Base-by-base conservation (phyloP, 768 basidiomycete species). In the Cystofilobasidium ferigula region DNA sequence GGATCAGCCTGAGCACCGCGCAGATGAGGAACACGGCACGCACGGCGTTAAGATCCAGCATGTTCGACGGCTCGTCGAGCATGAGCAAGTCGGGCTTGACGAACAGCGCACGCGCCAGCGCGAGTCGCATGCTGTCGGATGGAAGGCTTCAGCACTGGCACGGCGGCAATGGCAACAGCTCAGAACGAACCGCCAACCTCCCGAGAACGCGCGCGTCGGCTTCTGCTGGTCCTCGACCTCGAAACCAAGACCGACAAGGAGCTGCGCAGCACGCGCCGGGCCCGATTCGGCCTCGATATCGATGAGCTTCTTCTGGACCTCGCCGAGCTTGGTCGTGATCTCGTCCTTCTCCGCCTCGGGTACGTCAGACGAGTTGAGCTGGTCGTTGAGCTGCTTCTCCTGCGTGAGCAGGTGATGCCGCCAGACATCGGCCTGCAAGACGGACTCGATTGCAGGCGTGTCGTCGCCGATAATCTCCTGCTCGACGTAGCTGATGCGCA, bases 351-450 rank as follows among this genome's bases (percentile, higher is more conserved):
- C 74, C 9, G 64, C 66, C 24, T 72, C 69, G 58, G 72, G 43
- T 18, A 63, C 36, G 22, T 36, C 38, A 4, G 61, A 16, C 24
- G 60, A 62, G 45, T 82, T 76, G 2, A 98, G 81, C 69, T 83
- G 82, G 0, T 81, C 81, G 71, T 93, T 92, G 53, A 97, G 79
- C 26, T 80, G 77, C 0, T 77, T 77, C 76, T 98, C 93, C 73
- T 99, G 91, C 63, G 85, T 86, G 58, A 95, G 77, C 22, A 97
- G 80, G 70, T 89, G 87, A 72, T 94, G 92, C 74, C 94, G 82
- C 91, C 95, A 98, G 36, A 99, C 95, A 74, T 99, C 95, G n/a
- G 95, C 95, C 75, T 93, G 91, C n/a, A 99, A 81, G 26, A 99
- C 95, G 1, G 93, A 92, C 26, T 92, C 88, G 48, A 99, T 80